Base-by-base conservation (phyloP, 306 rosid genomes). In the Pyrus pyrifolia region DNA sequence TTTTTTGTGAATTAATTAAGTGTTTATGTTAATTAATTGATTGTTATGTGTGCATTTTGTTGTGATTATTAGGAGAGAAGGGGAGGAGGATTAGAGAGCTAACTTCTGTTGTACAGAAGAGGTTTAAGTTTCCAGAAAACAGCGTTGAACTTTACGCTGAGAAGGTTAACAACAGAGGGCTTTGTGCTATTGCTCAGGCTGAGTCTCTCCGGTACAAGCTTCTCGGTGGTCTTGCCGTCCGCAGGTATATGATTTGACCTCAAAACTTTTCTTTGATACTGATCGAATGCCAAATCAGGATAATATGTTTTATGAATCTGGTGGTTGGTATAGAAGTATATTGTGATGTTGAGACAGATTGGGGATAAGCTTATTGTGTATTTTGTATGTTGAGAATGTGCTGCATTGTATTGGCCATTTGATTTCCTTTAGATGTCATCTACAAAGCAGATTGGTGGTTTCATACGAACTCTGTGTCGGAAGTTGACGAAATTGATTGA, bases 111-210 rank as follows among this genome's bases (percentile, higher is more conserved):
- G 94, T 89, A 18, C 94, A 89, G 86, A 89, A 89, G 87, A 75
- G 93, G 66, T 89, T 89, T 45, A 89, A 86, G 88, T 87, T 89
- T 71, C 93, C 93, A 0, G 94, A 89, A 78, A 86, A 86, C 81
- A 86, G 90, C 19, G 94, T 89, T 7, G 94, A 87, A 83, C 94
- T 89, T n/a, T 89, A 89, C 73, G 94, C 94, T 22, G 94, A 89
- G 94, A 89, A 89, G 74, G 94, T 89, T 44, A 84, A 86, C 79
- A 89, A 89, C 69, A 85, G 94, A 81, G 94, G 94, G 12, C 88
- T 87, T 38, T 87, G 90, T 38, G 88, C 90, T 46, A 82, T 85
- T 75, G 90, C 90, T 11, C 94, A 89, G 80, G 94, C 94, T 0
- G 94, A 89, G 76, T 89, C 94, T 49, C 87, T 89, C 4, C 94